Conservation (phyloP, 1,139 yeast genomes). For the Saccharomyces pastorianus region DNA sequence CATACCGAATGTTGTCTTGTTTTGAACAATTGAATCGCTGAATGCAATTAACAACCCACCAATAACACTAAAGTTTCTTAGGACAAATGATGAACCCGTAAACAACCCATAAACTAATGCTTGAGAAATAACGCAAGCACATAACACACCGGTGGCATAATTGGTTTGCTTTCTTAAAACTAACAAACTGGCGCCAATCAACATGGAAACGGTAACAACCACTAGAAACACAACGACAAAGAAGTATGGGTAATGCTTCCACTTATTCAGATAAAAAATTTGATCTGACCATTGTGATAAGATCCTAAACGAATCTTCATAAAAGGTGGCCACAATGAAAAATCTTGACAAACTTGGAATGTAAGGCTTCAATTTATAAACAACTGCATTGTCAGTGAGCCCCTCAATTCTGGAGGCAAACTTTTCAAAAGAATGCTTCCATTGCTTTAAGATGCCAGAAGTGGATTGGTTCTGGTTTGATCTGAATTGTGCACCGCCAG, state of each 20-base stretch:
- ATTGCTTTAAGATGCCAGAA: not conserved
- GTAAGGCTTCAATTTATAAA: constrained; percentile 48
- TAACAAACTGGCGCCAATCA: constrained; percentile 62
- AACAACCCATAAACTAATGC: constrained; percentile 86
- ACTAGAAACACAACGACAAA: constrained; percentile 64
- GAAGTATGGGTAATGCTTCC: constrained; percentile 73
- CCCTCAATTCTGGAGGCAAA: constrained; percentile 31
- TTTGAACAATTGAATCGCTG: constrained; percentile 80
- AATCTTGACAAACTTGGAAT: constrained; percentile 84
- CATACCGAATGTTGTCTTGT: constrained; percentile 78
- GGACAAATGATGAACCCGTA: constrained; percentile 70
- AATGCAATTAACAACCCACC: constrained; percentile 90
- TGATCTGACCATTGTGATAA: constrained; percentile 88
- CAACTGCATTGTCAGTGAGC: constrained; percentile 34
- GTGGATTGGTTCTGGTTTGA: not conserved
- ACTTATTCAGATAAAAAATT: constrained; percentile 71
- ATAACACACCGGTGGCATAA: constrained; percentile 63
- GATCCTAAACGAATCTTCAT: constrained; percentile 83
- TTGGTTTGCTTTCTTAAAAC: constrained; percentile 64
- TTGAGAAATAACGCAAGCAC: constrained; percentile 70
- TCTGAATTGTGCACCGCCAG: not conserved
- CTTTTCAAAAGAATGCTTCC: constrained; percentile 20
- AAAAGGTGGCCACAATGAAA: constrained; percentile 87
- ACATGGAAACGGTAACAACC: constrained; percentile 62
- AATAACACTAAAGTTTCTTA: constrained; percentile 81